Conservation (phyloP, 257 asterid genomes). For the Nicotiana otophora region DNA sequence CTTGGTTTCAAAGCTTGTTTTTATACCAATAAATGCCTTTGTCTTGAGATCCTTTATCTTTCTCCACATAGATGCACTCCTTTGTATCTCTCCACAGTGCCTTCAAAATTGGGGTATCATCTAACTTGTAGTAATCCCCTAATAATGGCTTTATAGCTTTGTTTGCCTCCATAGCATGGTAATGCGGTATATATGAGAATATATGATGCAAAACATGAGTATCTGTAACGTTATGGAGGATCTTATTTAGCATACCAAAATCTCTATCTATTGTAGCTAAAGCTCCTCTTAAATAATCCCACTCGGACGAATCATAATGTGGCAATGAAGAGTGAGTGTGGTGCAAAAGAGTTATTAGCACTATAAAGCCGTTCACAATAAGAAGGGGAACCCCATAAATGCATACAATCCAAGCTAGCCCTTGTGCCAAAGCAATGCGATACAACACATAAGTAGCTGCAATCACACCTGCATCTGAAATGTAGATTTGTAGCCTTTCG, state of each 20-base stretch:
- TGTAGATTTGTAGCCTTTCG: slow-evolving; percentile 43
- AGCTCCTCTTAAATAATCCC: slow-evolving; percentile 68
- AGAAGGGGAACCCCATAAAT: slow-evolving; percentile 21
- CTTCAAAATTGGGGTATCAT: slow-evolving; percentile 40
- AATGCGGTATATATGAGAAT: slow-evolving; percentile 59
- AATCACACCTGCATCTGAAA: slow-evolving; percentile 46
- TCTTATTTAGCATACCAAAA: slow-evolving; percentile 45
- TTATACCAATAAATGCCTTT: too few relatives aligned
- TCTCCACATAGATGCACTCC: too few relatives aligned
- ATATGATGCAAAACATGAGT: slow-evolving; percentile 63
- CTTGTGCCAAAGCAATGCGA: slow-evolving; percentile 27
- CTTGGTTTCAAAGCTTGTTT: too few relatives aligned
- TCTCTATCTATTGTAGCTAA: slow-evolving; percentile 59
- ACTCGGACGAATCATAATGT: slow-evolving; percentile 12
- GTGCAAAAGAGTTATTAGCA: background rate
- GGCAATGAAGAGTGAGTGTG: slow-evolving; percentile 14
- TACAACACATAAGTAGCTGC: slow-evolving; percentile 20
- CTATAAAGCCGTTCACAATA: background rate
- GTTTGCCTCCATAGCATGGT: slow-evolving; percentile 63
- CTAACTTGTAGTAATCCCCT: slow-evolving; percentile 51
- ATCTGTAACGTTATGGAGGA: slow-evolving; percentile 15
- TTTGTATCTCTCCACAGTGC: slow-evolving; percentile 61
- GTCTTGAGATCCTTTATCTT: too few relatives aligned
- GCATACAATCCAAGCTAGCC: slow-evolving; percentile 40
- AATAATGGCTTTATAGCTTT: slow-evolving; percentile 26